Percentiles rank a stretch among this genome's conserved stretches.
Conservation (phyloP, 768 basidiomycete genomes). For the Termitomyces sp. region DNA sequence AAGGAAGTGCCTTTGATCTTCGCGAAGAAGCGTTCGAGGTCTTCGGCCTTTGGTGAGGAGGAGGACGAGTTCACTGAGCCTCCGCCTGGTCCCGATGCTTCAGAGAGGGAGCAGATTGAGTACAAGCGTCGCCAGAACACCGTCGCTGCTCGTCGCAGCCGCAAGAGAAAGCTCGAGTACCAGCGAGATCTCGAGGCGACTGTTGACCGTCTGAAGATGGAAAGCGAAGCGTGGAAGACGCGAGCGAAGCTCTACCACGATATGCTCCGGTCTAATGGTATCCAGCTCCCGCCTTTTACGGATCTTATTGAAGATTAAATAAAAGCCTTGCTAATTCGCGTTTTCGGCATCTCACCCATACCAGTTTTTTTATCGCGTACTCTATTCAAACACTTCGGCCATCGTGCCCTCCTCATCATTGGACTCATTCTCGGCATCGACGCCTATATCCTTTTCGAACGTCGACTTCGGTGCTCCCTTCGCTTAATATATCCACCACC, state of each 20-base stretch:
- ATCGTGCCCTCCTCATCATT: not conserved
- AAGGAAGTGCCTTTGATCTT: constrained; percentile 71
- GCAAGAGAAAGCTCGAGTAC: constrained; percentile 72
- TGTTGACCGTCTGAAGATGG: constrained; percentile 40
- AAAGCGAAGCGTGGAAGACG: constrained; percentile 55
- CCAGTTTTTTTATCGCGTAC: not conserved
- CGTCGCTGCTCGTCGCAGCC: constrained; percentile 70
- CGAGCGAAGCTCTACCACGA: constrained; percentile 39
- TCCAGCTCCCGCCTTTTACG: constrained; percentile 38
- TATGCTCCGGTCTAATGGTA: constrained; percentile 41
- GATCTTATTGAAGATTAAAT: constrained; percentile 26
- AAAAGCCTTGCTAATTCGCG: constrained; percentile 14
- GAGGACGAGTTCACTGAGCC: constrained; percentile 39
- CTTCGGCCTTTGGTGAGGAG: constrained; percentile 42
- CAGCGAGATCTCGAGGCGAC: constrained; percentile 56
- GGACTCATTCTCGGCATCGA: constrained; percentile 11
- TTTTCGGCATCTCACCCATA: constrained; percentile 5
- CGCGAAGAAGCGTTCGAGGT: constrained; percentile 58
- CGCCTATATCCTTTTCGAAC: constrained; percentile 19
- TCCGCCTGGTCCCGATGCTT: constrained; percentile 32
- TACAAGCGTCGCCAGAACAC: constrained; percentile 80
- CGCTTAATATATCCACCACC: constrained; percentile 19
- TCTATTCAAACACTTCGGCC: not conserved
- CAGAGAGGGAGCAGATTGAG: constrained; percentile 65
- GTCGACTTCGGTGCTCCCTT: constrained; percentile 28